These are phyloP conservation scores for Colletotrichum siamense DNA, from an alignment of 2,329 filamentous ascomycete genomes.

Conservation along the genomic window DNA sequence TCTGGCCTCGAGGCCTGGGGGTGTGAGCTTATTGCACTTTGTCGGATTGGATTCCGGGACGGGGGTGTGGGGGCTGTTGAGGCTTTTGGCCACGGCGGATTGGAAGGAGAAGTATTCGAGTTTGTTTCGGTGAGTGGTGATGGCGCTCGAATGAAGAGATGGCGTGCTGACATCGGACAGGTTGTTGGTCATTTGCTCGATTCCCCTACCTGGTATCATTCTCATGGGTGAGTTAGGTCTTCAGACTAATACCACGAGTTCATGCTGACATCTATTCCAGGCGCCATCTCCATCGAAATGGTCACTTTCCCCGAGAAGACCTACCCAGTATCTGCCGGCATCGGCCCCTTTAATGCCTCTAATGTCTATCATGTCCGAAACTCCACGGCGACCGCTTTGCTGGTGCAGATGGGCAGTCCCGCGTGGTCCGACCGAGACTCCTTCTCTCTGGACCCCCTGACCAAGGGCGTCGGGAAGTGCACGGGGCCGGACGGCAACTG, in stretches of 20 bases:
- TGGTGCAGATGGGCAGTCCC: constrained; percentile 17
- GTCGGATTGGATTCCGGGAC: constrained; percentile 14
- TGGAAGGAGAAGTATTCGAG: constrained; percentile 18
- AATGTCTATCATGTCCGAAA: background rate
- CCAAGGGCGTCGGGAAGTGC: background rate
- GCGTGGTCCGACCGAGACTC: constrained; percentile 15
- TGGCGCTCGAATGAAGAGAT: background rate
- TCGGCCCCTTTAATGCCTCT: constrained; percentile 12
- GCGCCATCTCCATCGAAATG: constrained; percentile 6
- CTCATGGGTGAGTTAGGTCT: background rate
- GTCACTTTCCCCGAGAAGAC: constrained; percentile 16
- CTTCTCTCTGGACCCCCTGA: constrained; percentile 3
- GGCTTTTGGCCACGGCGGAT: constrained; percentile 9
- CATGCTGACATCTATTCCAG: background rate
- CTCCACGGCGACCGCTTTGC: background rate
- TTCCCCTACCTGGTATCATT: constrained; percentile 6
- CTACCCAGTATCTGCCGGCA: constrained; percentile 4
- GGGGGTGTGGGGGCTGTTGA: constrained; percentile 8
- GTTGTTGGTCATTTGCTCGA: constrained; percentile 9
- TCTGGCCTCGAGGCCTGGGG: constrained; percentile 9
- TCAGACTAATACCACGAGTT: rapidly evolving
- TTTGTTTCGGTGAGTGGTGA: constrained; percentile 1
- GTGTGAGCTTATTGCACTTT: constrained; percentile 9
- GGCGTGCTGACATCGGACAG: background rate
- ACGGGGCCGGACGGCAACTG: background rate